Base-by-base conservation (phyloP, 1,284 basidiomycete species). In the Ceratobasidium sp. region DNA sequence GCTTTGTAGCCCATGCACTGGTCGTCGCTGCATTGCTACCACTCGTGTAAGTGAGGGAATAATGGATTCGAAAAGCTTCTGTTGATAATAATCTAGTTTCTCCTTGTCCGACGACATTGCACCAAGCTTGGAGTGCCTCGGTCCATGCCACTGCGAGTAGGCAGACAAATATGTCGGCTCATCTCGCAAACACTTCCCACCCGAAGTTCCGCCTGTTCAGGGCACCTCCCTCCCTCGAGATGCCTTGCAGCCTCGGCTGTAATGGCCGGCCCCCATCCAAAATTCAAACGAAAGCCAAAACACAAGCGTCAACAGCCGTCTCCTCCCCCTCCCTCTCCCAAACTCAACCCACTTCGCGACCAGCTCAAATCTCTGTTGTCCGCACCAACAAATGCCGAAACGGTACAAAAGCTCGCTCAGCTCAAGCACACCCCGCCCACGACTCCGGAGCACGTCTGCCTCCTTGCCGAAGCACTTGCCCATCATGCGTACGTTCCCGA, bases 131-230 rank as follows among this genome's bases (percentile, higher is more conserved):
- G 56, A 51, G 58, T 28, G n/a, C 54, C 46, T 46, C 46, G 30
- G 67, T 60, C 67, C 67, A 71, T 71, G 67, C 67, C 56, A 71
- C 28, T 71, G 67, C 54, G 67, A 40, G 67, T 60, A 44, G 67
- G 67, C 67, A 60, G 67, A 71, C 67, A 54, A 18, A 59, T 71
- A 33, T 56, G 58, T 56, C 67, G 60, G 33, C 67, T 71, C 44
- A 40, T 71, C 67, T 71, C 56, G 58, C 67, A 71, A 60, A 38
- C 67, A 51, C 58, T 38, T 51, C 36, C 33, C 44, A 25, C 44
- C 36, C 44, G 48, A 25, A 30, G 21, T 16, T 56, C n/a, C n/a
- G 14, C 28, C 28, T 14, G 23, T 14, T 18, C 46, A 42, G 14
- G 9, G 11, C 14, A 7, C 25, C 25, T 9, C 44, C 18, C 18